Evolutionary conservation across 1,284 basidiomycete species (phyloP), one percentile per base, ranked within the genome.

Genomic region (Cryptococcus hybrid): DNA sequence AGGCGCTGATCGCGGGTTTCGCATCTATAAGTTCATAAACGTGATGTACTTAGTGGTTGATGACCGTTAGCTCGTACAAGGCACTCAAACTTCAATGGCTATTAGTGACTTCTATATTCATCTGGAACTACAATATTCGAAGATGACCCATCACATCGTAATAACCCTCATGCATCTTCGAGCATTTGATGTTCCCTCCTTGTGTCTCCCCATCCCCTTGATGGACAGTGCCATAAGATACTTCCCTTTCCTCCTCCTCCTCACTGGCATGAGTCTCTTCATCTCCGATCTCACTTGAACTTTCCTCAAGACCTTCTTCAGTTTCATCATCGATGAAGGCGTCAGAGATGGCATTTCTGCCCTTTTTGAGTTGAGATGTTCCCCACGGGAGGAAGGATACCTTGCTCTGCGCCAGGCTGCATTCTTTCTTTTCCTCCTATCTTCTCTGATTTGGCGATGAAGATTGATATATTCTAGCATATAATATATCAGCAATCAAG

Each of bases 391-490:
- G 52, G 40, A 55, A 52, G 40, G 43, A 35, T 5, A 30, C 12
- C 6, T 48, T 42, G 35, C 45, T 24, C 9, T 36, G 15, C 30
- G 52, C 30, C 30, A 30, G 30, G 30, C 52, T 2, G 13, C 37
- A 12, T 48, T 35, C 47, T 47, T 51, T 13, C 60, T 36, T 54
- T 55, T 60, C 30, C 57, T 30, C 24, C 56, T 6, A 1, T 12
- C 42, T 5, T 52, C 35, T 30, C 44, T 44, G 30, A 48, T 47
- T 24, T 36, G 9, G 11, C 57, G 35, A 30, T 57, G 49, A 8
- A 61, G 34, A 8, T 45, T 44, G 40, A 56, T 39, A 42, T 61
- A 61, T 35, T 50, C 59, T 57, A 37, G 12, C 30, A 47, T 13
- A 47, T 30, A 30, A 4, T 18, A 11, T 2, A 4, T 42, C 34